phyloP scores from a whole-genome alignment of 2,329 filamentous ascomycete genomes.

The Arthrinium phaeospermum region DNA sequence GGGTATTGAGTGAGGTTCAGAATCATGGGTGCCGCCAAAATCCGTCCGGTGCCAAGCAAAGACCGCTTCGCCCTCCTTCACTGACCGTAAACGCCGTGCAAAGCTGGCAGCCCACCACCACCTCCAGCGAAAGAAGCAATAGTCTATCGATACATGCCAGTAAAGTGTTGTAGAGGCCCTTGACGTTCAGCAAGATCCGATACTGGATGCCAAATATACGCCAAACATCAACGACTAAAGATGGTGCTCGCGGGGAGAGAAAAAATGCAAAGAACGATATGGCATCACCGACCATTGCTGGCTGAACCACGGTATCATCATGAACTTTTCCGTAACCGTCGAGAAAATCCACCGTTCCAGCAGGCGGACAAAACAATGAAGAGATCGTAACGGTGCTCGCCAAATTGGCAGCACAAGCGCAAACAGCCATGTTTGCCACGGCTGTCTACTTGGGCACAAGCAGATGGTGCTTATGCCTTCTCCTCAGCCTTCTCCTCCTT shows the following conservation, averaged over 20 bases:
- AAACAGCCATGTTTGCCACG: slow-evolving; percentile 6
- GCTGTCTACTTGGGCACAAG: slow-evolving; percentile 15
- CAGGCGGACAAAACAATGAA: slow-evolving; percentile 24
- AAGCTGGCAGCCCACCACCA: slow-evolving; percentile 36
- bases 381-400: slow-evolving; percentile 25
- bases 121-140: slow-evolving; percentile 35
- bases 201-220: slow-evolving; percentile 28
- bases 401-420: slow-evolving; percentile 19
- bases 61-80: slow-evolving; percentile 36
- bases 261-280: slow-evolving; percentile 41
- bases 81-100: slow-evolving; percentile 43
- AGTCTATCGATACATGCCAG: slow-evolving; percentile 44
- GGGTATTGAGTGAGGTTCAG: slow-evolving; percentile 38
- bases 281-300: slow-evolving; percentile 30
- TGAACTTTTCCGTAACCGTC: slow-evolving; percentile 42
- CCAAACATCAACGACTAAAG: slow-evolving; percentile 28
- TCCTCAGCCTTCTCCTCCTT: slow-evolving; percentile 60
- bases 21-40: slow-evolving; percentile 43
- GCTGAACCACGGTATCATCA: slow-evolving; percentile 33
- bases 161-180: slow-evolving; percentile 29
- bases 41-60: slow-evolving; percentile 39
- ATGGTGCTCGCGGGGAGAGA: slow-evolving; percentile 26
- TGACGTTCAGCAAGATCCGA: slow-evolving; percentile 30
- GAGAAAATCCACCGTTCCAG: slow-evolving; percentile 30
- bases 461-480: slow-evolving; percentile 51